Conservation (phyloP, 2,329 filamentous ascomycete species). For the Cordyceps pruinosa region DNA sequence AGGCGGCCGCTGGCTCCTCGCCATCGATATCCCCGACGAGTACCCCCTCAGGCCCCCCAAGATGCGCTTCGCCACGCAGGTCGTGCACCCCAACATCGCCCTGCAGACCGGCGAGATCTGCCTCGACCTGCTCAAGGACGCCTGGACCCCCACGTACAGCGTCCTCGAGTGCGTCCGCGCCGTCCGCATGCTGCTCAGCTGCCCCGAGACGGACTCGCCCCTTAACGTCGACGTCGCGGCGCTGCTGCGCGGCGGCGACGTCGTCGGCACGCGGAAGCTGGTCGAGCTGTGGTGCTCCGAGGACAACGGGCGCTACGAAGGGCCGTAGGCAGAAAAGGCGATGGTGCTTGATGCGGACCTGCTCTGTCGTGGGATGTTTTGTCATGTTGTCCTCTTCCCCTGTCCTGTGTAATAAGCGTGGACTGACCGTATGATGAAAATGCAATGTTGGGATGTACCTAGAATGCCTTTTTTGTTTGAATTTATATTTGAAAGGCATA, state of each 20-base stretch:
- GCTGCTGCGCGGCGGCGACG: conserved; percentile 61
- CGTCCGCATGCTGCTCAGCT: conserved; percentile 57
- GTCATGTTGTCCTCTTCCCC: not conserved
- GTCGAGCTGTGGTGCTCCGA: conserved; percentile 62
- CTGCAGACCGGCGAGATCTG: conserved; percentile 81
- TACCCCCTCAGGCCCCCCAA: conserved; percentile 76
- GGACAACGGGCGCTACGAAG: conserved; percentile 29
- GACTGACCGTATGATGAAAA: not conserved
- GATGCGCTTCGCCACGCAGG: conserved; percentile 74
- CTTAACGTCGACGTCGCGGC: conserved; percentile 74
- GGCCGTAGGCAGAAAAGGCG: conserved; percentile 19
- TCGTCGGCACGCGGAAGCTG: conserved; percentile 58
- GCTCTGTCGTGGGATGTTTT: not conserved
- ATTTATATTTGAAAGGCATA: not conserved
- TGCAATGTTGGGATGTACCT: not conserved
- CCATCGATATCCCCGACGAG: conserved; percentile 64
- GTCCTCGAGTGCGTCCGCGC: conserved; percentile 67
- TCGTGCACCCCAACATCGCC: conserved; percentile 76
- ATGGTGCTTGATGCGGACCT: not conserved
- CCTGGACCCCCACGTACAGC: conserved; percentile 82
- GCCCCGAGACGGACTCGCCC: conserved; percentile 66
- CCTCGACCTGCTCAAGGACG: conserved; percentile 72
- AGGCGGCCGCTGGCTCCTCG: conserved; percentile 76
- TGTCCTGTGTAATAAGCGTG: conserved; percentile 1
- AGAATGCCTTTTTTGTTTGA: not conserved